Evolutionary conservation across 2,329 filamentous ascomycete genomes (phyloP).

Genomic region (Apiospora phragmitis): DNA sequence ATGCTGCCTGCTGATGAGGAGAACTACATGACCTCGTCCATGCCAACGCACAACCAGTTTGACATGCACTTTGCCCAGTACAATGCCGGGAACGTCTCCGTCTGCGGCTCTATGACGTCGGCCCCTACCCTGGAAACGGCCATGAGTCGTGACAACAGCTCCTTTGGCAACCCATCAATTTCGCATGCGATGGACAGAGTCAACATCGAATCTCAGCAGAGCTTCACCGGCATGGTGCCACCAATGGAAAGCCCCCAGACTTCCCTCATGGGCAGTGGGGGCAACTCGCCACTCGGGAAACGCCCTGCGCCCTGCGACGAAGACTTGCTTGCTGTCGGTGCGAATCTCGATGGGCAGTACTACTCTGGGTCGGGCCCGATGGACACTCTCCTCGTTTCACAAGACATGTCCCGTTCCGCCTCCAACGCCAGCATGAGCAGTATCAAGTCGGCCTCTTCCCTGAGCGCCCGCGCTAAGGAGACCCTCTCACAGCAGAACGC

Average conservation of each 20-base stretch:
- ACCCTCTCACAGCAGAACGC: slow-evolving; percentile 47
- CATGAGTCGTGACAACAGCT: slow-evolving; percentile 35
- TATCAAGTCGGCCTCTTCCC: slow-evolving; percentile 45
- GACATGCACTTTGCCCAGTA: slow-evolving; percentile 25
- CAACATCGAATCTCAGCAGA: slow-evolving; percentile 32
- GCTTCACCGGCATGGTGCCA: slow-evolving; percentile 23
- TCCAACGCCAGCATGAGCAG: slow-evolving; percentile 46
- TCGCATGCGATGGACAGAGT: slow-evolving; percentile 33
- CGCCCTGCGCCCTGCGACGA: slow-evolving; percentile 26
- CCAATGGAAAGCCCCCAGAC: slow-evolving; percentile 22
- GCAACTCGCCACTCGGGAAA: slow-evolving; percentile 29
- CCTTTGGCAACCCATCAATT: slow-evolving; percentile 30
- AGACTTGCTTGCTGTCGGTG: slow-evolving; percentile 37
- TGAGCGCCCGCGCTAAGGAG: slow-evolving; percentile 49
- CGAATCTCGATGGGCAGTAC: slow-evolving; percentile 32
- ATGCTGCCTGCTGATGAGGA: slow-evolving; percentile 14
- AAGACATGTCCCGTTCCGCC: slow-evolving; percentile 49
- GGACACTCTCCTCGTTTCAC: slow-evolving; percentile 32
- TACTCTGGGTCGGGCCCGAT: slow-evolving; percentile 31
- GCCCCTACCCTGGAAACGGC: slow-evolving; percentile 32
- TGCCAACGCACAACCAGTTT: background rate
- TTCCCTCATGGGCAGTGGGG: slow-evolving; percentile 22
- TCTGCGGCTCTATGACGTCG: slow-evolving; percentile 38
- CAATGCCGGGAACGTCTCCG: slow-evolving; percentile 28
- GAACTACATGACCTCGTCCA: background rate